Evolutionary conservation across 2,329 filamentous ascomycete genomes (phyloP), one percentile per base, ranked within the genome.

Genomic region (Penicillium sp.): DNA sequence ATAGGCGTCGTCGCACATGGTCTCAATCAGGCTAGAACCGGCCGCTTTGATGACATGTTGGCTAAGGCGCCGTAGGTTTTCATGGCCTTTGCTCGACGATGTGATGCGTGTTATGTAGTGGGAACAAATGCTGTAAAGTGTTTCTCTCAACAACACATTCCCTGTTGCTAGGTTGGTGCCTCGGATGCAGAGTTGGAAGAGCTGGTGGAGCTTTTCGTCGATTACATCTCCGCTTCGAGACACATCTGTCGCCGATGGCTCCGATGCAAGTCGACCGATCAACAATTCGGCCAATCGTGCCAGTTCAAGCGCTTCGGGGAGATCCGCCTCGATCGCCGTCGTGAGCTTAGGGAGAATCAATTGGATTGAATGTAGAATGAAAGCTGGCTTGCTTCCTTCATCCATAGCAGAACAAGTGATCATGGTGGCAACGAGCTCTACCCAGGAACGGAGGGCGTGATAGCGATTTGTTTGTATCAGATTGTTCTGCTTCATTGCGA

Each of bases 1-100:
- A 70, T 92, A 93, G 21, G 91, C 92, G 75, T 99, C 94, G 67
- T 99, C 94, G 68, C 92, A 97, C 41, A 97, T 81, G 27, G 91
- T 86, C 64, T 93, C 91, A 57, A 97, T 82, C 38, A 97, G 79
- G 52, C 89, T 83, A 65, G 91, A 89, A 38, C 94, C 92, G 42
- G 91, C 86, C 5, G 87, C 85, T 70, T 90, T 91, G 62, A 95
- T 82, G 1, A 89, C 87, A 68, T 89, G 82, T 39, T 85, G 80
- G 46, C 76, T 84, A 57, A 86, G 81, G 45, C 74, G 73, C 25
- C 72, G 74, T 50, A 76, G 67, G 13, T 71, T 68, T 10, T 77
- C 76, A 50, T 81, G 74, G 38, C 81, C 77, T 47, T 84, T 79
- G 8, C 79, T 70, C 46, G 75, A 76, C 1, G 66, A 64, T 25